These are phyloP conservation scores for Mortierella sp. DNA, from an alignment of 371 early-diverging fungal species.

Conservation along the genomic window DNA sequence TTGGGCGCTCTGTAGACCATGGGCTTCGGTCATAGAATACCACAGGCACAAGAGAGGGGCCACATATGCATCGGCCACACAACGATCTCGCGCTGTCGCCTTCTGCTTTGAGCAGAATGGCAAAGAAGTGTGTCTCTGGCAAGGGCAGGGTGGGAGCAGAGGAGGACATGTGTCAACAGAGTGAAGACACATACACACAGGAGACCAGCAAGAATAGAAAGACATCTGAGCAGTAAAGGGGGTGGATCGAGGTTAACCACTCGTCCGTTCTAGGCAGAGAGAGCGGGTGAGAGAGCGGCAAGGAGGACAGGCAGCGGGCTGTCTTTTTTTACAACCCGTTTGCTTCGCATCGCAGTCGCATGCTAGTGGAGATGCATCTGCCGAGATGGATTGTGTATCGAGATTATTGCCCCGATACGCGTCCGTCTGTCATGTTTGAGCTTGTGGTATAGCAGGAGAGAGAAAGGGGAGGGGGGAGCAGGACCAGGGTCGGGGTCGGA, in stretches of 20 bases:
- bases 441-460: too few relatives aligned
- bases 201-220: background rate
- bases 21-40: background rate
- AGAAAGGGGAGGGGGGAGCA: too few relatives aligned
- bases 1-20: background rate
- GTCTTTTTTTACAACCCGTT: background rate
- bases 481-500: too few relatives aligned
- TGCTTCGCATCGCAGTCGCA: background rate
- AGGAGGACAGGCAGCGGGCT: background rate
- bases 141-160: too few relatives aligned
- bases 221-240: background rate
- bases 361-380: background rate
- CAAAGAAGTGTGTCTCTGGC: too few relatives aligned
- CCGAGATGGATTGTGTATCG: background rate
- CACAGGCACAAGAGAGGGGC: background rate
- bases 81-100: too few relatives aligned
- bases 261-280: background rate
- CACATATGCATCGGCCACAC: too few relatives aligned
- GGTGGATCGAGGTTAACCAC: background rate
- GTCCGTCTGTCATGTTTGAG: too few relatives aligned
- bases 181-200: too few relatives aligned
- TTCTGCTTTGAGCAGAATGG: too few relatives aligned
- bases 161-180: too few relatives aligned
- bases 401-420: too few relatives aligned
- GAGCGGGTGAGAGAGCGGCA: background rate